Base-by-base conservation (phyloP, 768 basidiomycete genomes). In the Wakefieldia striispora region DNA sequence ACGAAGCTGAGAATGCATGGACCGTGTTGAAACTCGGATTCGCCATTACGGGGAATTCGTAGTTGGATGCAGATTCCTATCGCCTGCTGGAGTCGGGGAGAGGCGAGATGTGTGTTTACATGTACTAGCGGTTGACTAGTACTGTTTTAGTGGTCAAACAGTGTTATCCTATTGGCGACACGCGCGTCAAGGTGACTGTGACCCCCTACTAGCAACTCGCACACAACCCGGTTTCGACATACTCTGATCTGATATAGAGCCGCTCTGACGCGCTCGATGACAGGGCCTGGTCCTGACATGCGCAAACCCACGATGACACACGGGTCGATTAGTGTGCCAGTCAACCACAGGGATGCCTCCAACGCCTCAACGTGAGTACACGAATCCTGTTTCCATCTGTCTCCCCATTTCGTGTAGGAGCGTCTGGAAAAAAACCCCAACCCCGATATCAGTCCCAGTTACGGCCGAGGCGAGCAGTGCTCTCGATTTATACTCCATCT, bases 51-150 rank as follows among this genome's bases (percentile, higher is more conserved):
- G 95, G 97, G 34, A 98, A 95, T 69, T 66, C 97, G 58, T 99
- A 99, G 70, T 79, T 97, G 34, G 91, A 93, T 1, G 92, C 93
- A 9, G 95, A 98, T 70, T 83, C 94, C 47, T 95, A 95, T 72
- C 73, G 93, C 49, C 57, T 84, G 26, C 12, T 66, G 33, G 40
- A 43, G 43, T 26, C 24, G 9, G 8, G 26, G 31, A 41, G 29
- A 34, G 4, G 10, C 19, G 19, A 29, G 12, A 2, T 8, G n/a
- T 23, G 41, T 40, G 21, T 31, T 40, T 24, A 33, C n/a, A 36
- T 21, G 23, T 23, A 23, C 23, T 23, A n/a, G n/a, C n/a, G n/a
- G n/a, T n/a, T n/a, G n/a, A n/a, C n/a, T 23, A 23, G 23, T 23
- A 23, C 23, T 33, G 13, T 33, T 33, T 33, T 16, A 14, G 33